phyloP scores from a whole-genome alignment of 306 rosid genomes.

The Vigna nakashimae region DNA sequence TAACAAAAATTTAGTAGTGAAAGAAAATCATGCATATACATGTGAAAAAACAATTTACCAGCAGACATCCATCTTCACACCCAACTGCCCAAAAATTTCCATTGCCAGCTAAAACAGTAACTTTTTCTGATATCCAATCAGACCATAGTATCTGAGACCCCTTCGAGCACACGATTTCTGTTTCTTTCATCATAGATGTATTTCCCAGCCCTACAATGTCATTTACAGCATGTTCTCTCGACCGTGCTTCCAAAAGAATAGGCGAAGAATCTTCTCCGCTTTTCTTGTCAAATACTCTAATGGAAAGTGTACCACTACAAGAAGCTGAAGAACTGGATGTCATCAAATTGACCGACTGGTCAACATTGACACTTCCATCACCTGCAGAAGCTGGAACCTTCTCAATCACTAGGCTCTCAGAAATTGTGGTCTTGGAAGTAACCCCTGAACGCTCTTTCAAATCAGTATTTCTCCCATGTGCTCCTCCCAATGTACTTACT shows the following conservation, averaged over 20 bases:
- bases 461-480: slow-evolving; percentile 59
- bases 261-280: slow-evolving; percentile 74
- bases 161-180: slow-evolving; percentile 80
- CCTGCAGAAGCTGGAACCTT: slow-evolving; percentile 69
- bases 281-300: slow-evolving; percentile 87
- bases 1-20: slow-evolving; percentile 4
- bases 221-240: slow-evolving; percentile 77
- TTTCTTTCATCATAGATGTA: slow-evolving; percentile 76
- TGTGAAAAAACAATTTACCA: slow-evolving; percentile 55
- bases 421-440: slow-evolving; percentile 87
- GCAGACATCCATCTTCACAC: slow-evolving; percentile 97
- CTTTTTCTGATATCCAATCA: slow-evolving; percentile 90
- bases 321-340: slow-evolving; percentile 64
- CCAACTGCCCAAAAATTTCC: slow-evolving; percentile 97
- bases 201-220: slow-evolving; percentile 83
- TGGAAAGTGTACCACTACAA: slow-evolving; percentile 65
- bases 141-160: slow-evolving; percentile 84
- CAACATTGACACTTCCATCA: slow-evolving; percentile 71
- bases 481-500: slow-evolving; percentile 66
- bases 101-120: slow-evolving; percentile 96
- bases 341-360: slow-evolving; percentile 65
- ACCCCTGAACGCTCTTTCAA: slow-evolving; percentile 74
- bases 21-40: slow-evolving; percentile 16
- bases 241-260: slow-evolving; percentile 84
- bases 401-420: slow-evolving; percentile 87